Base-by-base conservation (phyloP, 2,329 filamentous ascomycete genomes). In the Claviceps cyperi region DNA sequence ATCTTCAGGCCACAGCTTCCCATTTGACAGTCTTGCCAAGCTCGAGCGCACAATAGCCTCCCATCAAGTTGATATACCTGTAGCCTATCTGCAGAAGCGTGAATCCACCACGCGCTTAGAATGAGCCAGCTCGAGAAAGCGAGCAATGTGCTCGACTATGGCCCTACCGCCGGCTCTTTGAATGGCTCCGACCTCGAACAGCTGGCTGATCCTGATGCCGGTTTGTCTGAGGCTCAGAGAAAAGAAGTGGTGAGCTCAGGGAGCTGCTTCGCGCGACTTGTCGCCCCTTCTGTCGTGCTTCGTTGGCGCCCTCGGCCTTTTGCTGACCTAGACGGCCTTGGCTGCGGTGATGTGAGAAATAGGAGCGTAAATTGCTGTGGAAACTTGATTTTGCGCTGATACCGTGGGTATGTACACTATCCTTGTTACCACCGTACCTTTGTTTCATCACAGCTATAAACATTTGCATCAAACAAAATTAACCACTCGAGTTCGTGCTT, bases 291-390 rank as follows among this genome's bases (percentile, higher is more conserved):
- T 28, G 24, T 9, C 24, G 7, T 28, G 24, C 28, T 11, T 4
- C 9, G 9, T 32, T 32, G 28, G 28, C 9, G 28, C 28, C 9
- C 28, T 32, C 22, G 4, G 22, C 5, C 22, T 22, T 22, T 24
- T 6, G 15, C 41, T 17, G 41, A 32, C 41, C 28, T n/a, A 38
- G 36, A 38, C 36, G 15, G n/a, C 36, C 1, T 15, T 38, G 13
- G 5, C 40, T 43, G 19, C 7, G 6, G 5, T 41, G 8, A 11
- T 13, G 14, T 15, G 41, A 3, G 2, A 22, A 36, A 46, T 51
- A 84, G 81, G 81, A 84, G 56, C 74, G 73, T 53, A 76, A 74
- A 57, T 66, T 84, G 2, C 59, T 84, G 9, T 72, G 79, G 60
- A 83, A 77, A 60, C 69, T 84, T 17, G 81, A 84, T 58, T 56